A percentile compares a stretch with the other conserved stretches of the same genome.
phyloP scores from a whole-genome alignment of 2,329 filamentous ascomycete species.

The Paecilomyces sp. region DNA sequence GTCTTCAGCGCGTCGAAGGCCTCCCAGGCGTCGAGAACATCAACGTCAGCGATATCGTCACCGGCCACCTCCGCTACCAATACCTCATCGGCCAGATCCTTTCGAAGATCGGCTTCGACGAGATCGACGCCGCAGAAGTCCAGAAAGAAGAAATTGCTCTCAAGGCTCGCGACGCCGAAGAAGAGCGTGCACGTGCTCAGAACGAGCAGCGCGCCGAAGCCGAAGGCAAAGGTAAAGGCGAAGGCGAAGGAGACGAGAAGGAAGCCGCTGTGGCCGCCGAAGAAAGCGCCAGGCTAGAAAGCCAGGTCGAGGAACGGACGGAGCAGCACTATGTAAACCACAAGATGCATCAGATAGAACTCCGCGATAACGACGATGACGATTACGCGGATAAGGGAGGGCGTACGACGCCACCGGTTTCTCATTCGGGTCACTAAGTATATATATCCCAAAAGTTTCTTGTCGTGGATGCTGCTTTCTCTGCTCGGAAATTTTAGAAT shows the following conservation, averaged over 20 bases:
- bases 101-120: slow-evolving; percentile 61
- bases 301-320: slow-evolving; percentile 22
- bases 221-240: slow-evolving; percentile 9
- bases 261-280: slow-evolving; percentile 15
- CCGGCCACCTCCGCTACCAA: slow-evolving; percentile 64
- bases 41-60: slow-evolving; percentile 58
- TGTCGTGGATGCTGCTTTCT: neutral
- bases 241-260: slow-evolving; percentile 12
- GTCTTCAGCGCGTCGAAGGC: slow-evolving; percentile 63
- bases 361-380: slow-evolving; percentile 2
- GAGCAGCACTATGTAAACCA: slow-evolving; percentile 18
- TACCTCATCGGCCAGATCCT: slow-evolving; percentile 61
- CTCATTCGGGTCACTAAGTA: neutral
- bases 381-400: neutral
- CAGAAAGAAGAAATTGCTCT: slow-evolving; percentile 37
- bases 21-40: slow-evolving; percentile 54
- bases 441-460: neutral
- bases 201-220: slow-evolving; percentile 23
- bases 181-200: slow-evolving; percentile 26
- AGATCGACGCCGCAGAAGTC: slow-evolving; percentile 46
- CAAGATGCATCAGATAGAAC: slow-evolving; percentile 8
- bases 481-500: neutral
- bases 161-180: slow-evolving; percentile 28
- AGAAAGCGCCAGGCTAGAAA: slow-evolving; percentile 16
- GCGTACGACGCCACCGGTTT: neutral